Percentiles rank a stretch among this genome's conserved stretches.
Conservation (phyloP, 2,329 filamentous ascomycete genomes). For the Beauveria medogensis region DNA sequence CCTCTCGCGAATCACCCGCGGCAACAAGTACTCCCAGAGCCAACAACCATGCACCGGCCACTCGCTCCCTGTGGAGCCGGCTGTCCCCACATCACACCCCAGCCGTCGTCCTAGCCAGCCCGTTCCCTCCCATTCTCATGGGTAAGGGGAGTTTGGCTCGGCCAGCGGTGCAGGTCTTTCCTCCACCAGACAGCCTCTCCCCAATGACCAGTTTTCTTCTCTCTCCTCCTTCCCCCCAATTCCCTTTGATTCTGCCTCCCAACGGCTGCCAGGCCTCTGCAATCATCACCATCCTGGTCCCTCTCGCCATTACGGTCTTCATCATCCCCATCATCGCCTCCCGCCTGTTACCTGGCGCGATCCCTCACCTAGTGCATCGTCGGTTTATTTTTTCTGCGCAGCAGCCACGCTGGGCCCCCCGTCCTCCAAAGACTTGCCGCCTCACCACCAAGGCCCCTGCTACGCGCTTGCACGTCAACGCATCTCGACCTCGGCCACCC, state of each 20-base stretch:
- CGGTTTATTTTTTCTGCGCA: not conserved
- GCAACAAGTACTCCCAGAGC: not conserved
- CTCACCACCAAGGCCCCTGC: not conserved
- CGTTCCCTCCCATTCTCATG: constrained; percentile 32
- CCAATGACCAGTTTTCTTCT: constrained; percentile 29
- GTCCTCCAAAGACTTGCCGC: constrained; percentile 3
- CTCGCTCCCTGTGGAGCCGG: constrained; percentile 5
- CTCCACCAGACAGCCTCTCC: constrained; percentile 31
- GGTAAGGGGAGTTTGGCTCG: constrained; percentile 34
- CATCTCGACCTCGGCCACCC: not conserved
- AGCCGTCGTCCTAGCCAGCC: constrained; percentile 23
- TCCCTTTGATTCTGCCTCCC: constrained; percentile 15
- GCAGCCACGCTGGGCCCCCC: not conserved
- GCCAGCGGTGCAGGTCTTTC: constrained; percentile 30
- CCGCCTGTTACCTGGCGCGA: constrained; percentile 1
- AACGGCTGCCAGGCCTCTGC: constrained; percentile 10
- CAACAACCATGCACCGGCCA: constrained; percentile 1
- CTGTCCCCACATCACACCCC: not conserved
- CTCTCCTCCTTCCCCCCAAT: constrained; percentile 27
- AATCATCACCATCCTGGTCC: not conserved
- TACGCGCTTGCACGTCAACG: not conserved
- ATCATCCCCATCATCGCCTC: not conserved
- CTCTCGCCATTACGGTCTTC: not conserved
- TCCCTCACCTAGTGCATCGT: constrained; percentile 3
- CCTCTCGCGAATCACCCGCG: not conserved